A percentile compares a stretch with the other conserved stretches of the same genome.
These are phyloP conservation scores for Macroventuria anomochaeta DNA, from an alignment of 2,329 filamentous ascomycete genomes.

Conservation along the genomic window DNA sequence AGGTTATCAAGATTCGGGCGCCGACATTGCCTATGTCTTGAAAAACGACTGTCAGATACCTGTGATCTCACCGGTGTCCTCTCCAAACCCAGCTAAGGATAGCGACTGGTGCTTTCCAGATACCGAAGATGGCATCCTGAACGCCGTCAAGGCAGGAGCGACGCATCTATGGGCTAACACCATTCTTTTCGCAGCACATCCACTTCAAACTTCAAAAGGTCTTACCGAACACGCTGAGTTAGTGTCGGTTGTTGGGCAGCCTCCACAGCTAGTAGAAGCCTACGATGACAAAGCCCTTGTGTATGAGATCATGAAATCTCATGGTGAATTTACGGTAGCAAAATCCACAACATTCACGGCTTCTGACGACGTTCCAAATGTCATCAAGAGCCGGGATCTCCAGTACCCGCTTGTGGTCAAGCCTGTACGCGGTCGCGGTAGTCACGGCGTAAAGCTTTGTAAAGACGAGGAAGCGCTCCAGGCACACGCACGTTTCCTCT, in stretches of 20 bases:
- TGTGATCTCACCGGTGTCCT: slow-evolving; percentile 43
- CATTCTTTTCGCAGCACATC: not conserved
- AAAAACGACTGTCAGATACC: slow-evolving; percentile 33
- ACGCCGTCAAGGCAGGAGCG: not conserved
- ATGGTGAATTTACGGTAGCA: slow-evolving; percentile 39
- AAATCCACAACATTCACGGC: not conserved
- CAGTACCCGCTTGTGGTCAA: slow-evolving; percentile 56
- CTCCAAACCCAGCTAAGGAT: not conserved
- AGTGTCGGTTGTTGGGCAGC: slow-evolving; percentile 55
- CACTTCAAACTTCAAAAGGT: not conserved
- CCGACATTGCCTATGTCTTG: slow-evolving; percentile 57
- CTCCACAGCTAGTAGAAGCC: slow-evolving; percentile 55
- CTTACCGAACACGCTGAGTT: slow-evolving; percentile 13
- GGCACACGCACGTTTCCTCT: slow-evolving; percentile 45
- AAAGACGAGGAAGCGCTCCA: slow-evolving; percentile 36
- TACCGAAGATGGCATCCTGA: not conserved
- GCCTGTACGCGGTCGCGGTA: slow-evolving; percentile 58
- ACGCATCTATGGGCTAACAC: slow-evolving; percentile 3
- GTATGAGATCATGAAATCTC: slow-evolving; percentile 52
- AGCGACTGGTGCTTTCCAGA: slow-evolving; percentile 3
- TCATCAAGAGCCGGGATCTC: slow-evolving; percentile 27
- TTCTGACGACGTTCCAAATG: not conserved
- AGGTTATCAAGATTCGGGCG: slow-evolving; percentile 59
- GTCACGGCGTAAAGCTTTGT: slow-evolving; percentile 59
- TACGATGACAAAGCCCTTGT: slow-evolving; percentile 61